Conservation (phyloP, 768 basidiomycete genomes). For the Amanita subjunquillea region DNA sequence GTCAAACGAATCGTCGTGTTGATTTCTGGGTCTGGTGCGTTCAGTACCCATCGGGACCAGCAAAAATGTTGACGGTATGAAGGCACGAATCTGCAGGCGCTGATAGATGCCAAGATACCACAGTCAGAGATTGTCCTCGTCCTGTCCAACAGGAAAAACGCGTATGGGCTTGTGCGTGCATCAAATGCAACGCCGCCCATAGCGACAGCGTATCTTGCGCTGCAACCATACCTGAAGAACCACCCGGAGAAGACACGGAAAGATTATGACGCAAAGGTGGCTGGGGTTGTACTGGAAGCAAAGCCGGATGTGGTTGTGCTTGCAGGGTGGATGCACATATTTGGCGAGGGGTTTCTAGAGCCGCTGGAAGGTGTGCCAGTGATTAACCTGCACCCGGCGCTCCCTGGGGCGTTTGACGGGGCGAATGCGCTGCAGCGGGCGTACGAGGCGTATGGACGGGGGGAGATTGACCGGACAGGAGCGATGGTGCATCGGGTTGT, state of each 20-base stretch:
- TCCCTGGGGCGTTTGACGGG: slow-evolving; percentile 95
- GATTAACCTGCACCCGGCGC: slow-evolving; percentile 94
- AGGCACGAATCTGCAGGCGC: slow-evolving; percentile 96
- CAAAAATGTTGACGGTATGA: not conserved
- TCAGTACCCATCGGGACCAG: not conserved
- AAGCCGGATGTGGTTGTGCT: slow-evolving; percentile 82
- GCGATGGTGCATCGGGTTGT: slow-evolving; percentile 94
- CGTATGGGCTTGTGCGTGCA: slow-evolving; percentile 84
- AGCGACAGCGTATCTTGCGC: slow-evolving; percentile 70
- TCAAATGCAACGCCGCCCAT: slow-evolving; percentile 61
- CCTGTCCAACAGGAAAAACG: slow-evolving; percentile 85
- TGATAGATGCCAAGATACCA: slow-evolving; percentile 83
- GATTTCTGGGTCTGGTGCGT: slow-evolving; percentile 42
- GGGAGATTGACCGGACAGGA: slow-evolving; percentile 71
- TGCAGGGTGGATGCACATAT: slow-evolving; percentile 99
- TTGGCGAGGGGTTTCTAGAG: slow-evolving; percentile 73
- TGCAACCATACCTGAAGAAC: slow-evolving; percentile 74
- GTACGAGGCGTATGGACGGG: slow-evolving; percentile 77
- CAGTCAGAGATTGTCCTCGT: slow-evolving; percentile 67
- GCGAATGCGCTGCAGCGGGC: slow-evolving; percentile 86
- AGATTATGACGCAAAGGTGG: slow-evolving; percentile 83
- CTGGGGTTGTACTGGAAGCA: slow-evolving; percentile 48
- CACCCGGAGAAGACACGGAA: slow-evolving; percentile 63
- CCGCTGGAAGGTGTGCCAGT: slow-evolving; percentile 59
- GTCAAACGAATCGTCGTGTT: slow-evolving; percentile 30